Conservation (phyloP, 2,329 filamentous ascomycete species). For the Corynespora cassiicola region DNA sequence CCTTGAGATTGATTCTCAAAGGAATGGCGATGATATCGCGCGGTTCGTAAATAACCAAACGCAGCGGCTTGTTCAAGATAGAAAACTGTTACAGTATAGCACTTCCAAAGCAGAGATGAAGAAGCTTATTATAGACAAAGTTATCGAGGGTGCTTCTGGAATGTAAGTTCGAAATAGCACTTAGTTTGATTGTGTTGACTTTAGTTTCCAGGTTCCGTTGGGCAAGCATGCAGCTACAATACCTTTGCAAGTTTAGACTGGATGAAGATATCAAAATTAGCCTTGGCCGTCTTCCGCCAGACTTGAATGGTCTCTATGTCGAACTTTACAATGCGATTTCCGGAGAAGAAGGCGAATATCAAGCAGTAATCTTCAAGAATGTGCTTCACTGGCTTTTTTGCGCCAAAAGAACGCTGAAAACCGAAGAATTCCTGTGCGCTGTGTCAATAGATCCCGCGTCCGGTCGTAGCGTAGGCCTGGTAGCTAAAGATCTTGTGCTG, state of each 20-base stretch:
- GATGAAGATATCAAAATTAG: constrained; percentile 25
- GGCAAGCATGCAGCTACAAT: constrained; percentile 37
- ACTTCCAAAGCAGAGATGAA: constrained; percentile 17
- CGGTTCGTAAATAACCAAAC: constrained; percentile 26
- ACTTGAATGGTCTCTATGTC: constrained; percentile 13
- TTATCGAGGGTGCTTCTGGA: constrained; percentile 28
- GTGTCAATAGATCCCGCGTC: constrained; percentile 9
- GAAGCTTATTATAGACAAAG: constrained; percentile 19
- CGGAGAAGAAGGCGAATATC: constrained; percentile 3
- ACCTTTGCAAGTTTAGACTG: constrained; percentile 24
- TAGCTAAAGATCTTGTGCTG: constrained; percentile 21
- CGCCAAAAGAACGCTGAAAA: constrained; percentile 12
- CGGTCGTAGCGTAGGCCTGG: not conserved
- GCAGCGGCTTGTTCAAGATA: constrained; percentile 14
- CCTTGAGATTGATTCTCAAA: constrained; percentile 25
- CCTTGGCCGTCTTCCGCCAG: constrained; percentile 28
- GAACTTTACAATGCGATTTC: constrained; percentile 13
- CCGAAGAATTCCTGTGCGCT: constrained; percentile 19
- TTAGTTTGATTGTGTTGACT: constrained; percentile 10
- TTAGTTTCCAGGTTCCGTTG: constrained; percentile 36
- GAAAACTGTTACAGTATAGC: constrained; percentile 16
- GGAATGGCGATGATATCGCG: constrained; percentile 35
- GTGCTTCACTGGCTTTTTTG: constrained; percentile 28
- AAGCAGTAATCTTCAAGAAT: constrained; percentile 13
- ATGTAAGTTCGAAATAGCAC: constrained; percentile 28